Evolutionary conservation across 305 asterid species (phyloP), one percentile per base, ranked within the genome.

Genomic region (Salvia sclarea): DNA sequence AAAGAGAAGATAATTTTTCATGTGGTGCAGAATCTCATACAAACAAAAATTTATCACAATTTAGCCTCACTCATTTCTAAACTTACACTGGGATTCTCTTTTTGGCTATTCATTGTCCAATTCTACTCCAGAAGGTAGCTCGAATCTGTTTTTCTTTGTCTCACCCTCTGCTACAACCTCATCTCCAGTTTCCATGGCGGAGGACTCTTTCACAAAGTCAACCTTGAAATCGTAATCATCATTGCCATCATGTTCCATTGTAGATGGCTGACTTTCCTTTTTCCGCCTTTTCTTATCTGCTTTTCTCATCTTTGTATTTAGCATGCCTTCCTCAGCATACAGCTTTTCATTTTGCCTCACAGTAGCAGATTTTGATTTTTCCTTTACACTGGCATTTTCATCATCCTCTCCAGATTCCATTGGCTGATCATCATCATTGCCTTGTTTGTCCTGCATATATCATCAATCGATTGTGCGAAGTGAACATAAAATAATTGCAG

Each of bases 321-420:
- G 78, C 83, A 91, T 87, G 50, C 98, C 96, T 82, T 86, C 92
- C 82, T 84, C 97, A 0, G 73, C 75, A 68, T 91, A 94, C 28
- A 94, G 80, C 88, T 76, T 85, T 86, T 91, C 88, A 30, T 94
- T 94, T 75, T 94, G 98, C 75, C 59, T 80, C 65, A 82, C 80
- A 60, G 41, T 83, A 31, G 61, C 77, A 13, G 69, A 71, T 69
- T 88, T 83, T 71, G 69, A 69, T 69, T 88, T 83, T 68, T 76
- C 79, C 77, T 86, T 82, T 13, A 44, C 71, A 0, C 30, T 22
- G 1, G 40, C 37, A 7, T 0, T 38, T 20, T 20, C 80, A 4
- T 28, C 33, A 48, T 65, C 84, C 37, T 80, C 88, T 16, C 72
- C 84, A 18, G 77, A 47, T 62, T 56, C 91, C 95, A 94, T 94